These are phyloP conservation scores for Penicillium paxilli DNA, from an alignment of 495 filamentous ascomycete species.

Conservation along the genomic window DNA sequence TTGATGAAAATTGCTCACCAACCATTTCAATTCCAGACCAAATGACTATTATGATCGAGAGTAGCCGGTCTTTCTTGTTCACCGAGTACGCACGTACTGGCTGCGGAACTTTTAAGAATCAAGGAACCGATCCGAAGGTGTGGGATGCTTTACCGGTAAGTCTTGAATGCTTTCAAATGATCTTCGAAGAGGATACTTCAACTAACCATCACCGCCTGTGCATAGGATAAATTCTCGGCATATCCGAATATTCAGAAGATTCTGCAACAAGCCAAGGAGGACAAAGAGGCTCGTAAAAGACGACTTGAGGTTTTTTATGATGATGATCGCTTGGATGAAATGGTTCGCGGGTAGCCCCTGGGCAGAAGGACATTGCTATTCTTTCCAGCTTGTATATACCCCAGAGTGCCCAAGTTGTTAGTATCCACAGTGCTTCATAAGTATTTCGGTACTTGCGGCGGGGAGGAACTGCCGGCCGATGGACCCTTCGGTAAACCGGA, in stretches of 20 bases:
- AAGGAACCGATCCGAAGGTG: conserved; percentile 40
- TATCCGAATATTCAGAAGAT: conserved; percentile 38
- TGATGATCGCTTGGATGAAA: conserved; percentile 19
- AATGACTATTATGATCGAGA: conserved; percentile 42
- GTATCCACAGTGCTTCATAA: too few species aligned
- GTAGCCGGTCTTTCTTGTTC: conserved; percentile 40
- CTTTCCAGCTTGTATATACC: too few species aligned
- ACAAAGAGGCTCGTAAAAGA: conserved; percentile 28
- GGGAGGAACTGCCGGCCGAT: background rate
- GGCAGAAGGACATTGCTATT: background rate
- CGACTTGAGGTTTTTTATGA: conserved; percentile 32
- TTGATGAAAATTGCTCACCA: too few species aligned
- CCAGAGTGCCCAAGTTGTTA: too few species aligned
- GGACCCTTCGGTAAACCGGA: background rate
- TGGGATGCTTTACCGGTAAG: conserved; percentile 41
- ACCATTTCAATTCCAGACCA: conserved; percentile 4
- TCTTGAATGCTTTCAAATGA: too few species aligned
- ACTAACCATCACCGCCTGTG: too few species aligned
- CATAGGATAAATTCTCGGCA: conserved; percentile 36
- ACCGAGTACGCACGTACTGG: conserved; percentile 40
- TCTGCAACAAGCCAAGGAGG: conserved; percentile 30
- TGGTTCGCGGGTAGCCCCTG: conserved; percentile 8
- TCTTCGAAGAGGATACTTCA: background rate
- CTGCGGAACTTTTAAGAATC: conserved; percentile 35
- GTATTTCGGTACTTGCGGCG: conserved; percentile 1